phyloP scores from a whole-genome alignment of 192 early-diverging fungal genomes.

The Chytriomyces sp. region DNA sequence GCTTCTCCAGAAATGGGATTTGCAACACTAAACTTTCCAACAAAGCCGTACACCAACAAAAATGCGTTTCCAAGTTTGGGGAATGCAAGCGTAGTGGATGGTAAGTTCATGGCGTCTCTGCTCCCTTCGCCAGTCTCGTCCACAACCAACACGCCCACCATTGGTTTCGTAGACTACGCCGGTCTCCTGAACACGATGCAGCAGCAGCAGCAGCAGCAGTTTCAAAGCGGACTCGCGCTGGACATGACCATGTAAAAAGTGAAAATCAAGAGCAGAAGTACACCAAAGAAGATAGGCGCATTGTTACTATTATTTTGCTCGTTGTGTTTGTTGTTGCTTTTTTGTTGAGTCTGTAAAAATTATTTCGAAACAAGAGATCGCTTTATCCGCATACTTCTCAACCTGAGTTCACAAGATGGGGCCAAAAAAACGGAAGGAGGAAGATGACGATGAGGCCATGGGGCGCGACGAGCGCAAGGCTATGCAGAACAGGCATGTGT shows the following conservation, averaged over 20 bases:
- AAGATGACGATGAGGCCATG: background rate
- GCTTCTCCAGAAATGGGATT: background rate
- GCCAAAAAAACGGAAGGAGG: background rate
- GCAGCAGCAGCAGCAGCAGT: background rate
- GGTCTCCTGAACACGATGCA: background rate
- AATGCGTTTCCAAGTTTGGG: background rate
- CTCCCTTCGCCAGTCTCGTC: background rate
- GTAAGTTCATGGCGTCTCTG: background rate
- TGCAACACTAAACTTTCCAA: background rate
- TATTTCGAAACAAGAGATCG: too few species aligned
- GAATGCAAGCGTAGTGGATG: too few species aligned
- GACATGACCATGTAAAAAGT: background rate
- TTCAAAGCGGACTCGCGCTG: background rate
- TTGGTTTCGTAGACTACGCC: background rate
- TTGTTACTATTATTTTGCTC: background rate
- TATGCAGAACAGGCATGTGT: background rate
- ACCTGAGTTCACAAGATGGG: too few species aligned
- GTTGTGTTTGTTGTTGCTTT: too few species aligned
- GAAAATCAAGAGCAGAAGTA: background rate
- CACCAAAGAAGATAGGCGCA: background rate
- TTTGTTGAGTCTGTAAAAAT: background rate
- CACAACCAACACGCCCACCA: background rate
- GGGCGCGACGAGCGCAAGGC: conserved; percentile 3
- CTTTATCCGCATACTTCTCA: too few species aligned
- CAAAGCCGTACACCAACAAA: background rate